phyloP scores from a whole-genome alignment of 768 basidiomycete genomes.

The Hydnum rufescens region DNA sequence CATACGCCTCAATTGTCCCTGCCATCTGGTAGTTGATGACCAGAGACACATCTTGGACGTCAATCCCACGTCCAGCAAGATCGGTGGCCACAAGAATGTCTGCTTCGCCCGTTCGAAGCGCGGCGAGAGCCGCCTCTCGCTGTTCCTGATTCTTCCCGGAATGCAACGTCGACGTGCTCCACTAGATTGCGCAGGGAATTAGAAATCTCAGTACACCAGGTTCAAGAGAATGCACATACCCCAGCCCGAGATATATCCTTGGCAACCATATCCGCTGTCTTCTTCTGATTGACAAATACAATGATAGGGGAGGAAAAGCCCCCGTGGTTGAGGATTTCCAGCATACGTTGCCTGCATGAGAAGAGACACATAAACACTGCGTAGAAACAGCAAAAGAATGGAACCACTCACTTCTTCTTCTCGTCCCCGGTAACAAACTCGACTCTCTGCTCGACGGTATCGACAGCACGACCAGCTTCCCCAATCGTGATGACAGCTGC shows the following conservation, averaged over 20 bases:
- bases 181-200: conserved; percentile 25
- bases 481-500: conserved; percentile 96
- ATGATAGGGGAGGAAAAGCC: conserved; percentile 81
- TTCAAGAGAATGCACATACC: conserved; percentile 26
- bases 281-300: conserved; percentile 98
- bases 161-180: conserved; percentile 80
- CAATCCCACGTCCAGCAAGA: conserved; percentile 94
- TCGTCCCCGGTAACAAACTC: conserved; percentile 88
- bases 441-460: conserved; percentile 90
- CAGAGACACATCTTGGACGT: conserved; percentile 87
- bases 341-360: conserved; percentile 41
- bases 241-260: conserved; percentile 83
- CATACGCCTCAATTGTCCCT: conserved; percentile 86
- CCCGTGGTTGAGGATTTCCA: conserved; percentile 85
- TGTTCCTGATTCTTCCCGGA: conserved; percentile 97
- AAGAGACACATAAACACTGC: not conserved
- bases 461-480: conserved; percentile 92
- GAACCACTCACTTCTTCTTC: conserved; percentile 68
- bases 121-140: conserved; percentile 78
- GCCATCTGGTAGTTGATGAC: conserved; percentile 99
- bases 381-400: not conserved
- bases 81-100: conserved; percentile 93
- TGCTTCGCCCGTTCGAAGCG: conserved; percentile 66
- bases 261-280: conserved; percentile 94
- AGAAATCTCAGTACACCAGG: conserved; percentile 6